Conservation (phyloP, 2,329 filamentous ascomycete genomes). For the Colletotrichum echinochloae region DNA sequence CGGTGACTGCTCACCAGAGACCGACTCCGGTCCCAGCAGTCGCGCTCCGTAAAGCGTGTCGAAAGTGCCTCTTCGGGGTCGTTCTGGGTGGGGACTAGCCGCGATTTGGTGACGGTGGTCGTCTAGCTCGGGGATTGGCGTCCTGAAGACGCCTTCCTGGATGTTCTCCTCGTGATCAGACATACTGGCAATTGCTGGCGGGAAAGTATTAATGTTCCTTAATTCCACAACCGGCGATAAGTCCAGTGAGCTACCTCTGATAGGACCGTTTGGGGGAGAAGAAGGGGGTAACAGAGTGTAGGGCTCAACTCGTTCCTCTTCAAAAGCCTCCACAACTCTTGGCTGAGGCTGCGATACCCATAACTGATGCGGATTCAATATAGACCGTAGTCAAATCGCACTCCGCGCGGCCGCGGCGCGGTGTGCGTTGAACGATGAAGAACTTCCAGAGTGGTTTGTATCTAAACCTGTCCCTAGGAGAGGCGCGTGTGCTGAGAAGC, state of each 20-base stretch:
- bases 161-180: constrained; percentile 72
- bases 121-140: constrained; percentile 84
- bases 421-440: constrained; percentile 26
- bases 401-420: constrained; percentile 39
- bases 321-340: constrained; percentile 39
- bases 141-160: constrained; percentile 74
- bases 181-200: constrained; percentile 67
- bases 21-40: constrained; percentile 54
- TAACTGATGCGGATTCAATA: constrained; percentile 32
- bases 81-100: constrained; percentile 70
- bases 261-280: constrained; percentile 2
- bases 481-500: constrained; percentile 7
- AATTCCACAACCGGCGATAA: neutral
- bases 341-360: constrained; percentile 36
- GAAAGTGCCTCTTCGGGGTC: constrained; percentile 77
- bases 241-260: neutral
- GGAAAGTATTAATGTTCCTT: constrained; percentile 4
- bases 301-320: constrained; percentile 25
- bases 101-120: constrained; percentile 81
- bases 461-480: constrained; percentile 3
- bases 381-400: constrained; percentile 29
- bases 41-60: constrained; percentile 74
- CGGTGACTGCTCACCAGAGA: constrained; percentile 43
- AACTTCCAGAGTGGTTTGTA: constrained; percentile 27
- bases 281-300: neutral